Base-by-base conservation (phyloP, 257 asterid genomes). In the Solanum ossicruentum region DNA sequence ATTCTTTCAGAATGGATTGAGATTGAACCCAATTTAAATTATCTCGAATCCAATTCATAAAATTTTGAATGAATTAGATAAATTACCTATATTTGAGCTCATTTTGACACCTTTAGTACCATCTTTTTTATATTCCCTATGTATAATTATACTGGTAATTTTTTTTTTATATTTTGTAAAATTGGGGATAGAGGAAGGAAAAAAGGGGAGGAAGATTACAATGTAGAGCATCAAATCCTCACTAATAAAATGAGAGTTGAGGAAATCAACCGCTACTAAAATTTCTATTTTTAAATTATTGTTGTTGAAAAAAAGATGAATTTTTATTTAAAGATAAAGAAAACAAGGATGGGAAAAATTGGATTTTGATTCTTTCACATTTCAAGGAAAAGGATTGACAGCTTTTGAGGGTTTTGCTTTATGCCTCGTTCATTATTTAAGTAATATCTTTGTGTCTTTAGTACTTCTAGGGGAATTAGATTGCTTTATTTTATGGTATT, bases 271-370 rank as follows among this genome's bases (percentile, higher is more conserved):
- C 36, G 3, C 0, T 32, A 32, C 3, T 32, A 3, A 32, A 3
- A 32, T 3, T 3, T 1, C 0, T 32, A 32, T 32, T 3, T 0
- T 2, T 32, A 32, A 3, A 32, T 32, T 32, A 32, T 32, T 2
- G 9, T 57, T 18, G 0, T 3, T 18, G 15, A 8, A 39, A 71
- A 71, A 70, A 71, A 71, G 18, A 41, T 20, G 32, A 71, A 7
- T 3, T 18, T 3, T 36, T 36, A 36, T 36, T 36, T 36, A 36
- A 45, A 63, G 26, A 17, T 43, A 82, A 79, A 66, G 43, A 82
- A 26, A 82, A 63, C 41, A 73, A 85, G 89, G 80, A 45, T 73
- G 83, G 84, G 86, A 65, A 77, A 45, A 15, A 21, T 13, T 23
- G 47, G 63, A 10, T 51, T 51, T 13, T 77, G 70, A 81, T 83